Evolutionary conservation across 495 filamentous ascomycete genomes (phyloP).

Genomic region (Annulohypoxylon moriforme): DNA sequence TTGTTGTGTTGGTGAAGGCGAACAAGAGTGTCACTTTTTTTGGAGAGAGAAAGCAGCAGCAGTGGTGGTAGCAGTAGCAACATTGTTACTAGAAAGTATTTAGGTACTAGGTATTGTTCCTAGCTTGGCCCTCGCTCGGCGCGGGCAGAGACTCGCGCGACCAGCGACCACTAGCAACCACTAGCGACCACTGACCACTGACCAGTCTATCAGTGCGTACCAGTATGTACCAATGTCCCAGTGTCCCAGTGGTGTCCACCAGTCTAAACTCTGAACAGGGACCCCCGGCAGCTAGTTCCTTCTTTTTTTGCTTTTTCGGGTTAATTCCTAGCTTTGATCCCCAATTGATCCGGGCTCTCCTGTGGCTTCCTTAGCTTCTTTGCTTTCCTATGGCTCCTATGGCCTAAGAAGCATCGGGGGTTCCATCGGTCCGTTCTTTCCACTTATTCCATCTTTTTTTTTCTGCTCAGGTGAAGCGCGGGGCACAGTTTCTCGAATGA

Average conservation of each 20-base stretch:
- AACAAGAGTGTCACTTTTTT: conserved; percentile 46
- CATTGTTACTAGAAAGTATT: conserved; percentile 32
- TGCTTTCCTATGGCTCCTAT: not conserved
- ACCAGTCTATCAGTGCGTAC: not conserved
- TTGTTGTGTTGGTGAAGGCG: conserved; percentile 39
- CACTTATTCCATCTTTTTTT: conserved; percentile 1
- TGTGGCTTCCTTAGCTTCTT: not conserved
- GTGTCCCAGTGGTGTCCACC: not conserved
- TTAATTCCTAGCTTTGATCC: conserved; percentile 34
- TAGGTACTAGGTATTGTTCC: conserved; percentile 42
- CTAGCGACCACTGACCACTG: too few species aligned
- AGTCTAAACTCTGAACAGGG: conserved; percentile 21
- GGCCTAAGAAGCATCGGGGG: conserved; percentile 5
- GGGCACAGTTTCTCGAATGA: conserved; percentile 25
- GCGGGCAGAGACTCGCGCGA: conserved; percentile 45
- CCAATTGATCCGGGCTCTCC: conserved; percentile 39
- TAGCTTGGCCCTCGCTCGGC: conserved; percentile 42
- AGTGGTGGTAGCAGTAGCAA: conserved; percentile 25
- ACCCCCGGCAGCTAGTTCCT: conserved; percentile 15
- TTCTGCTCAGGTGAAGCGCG: conserved; percentile 24
- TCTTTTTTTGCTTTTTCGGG: conserved; percentile 30
- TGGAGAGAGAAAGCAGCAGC: conserved; percentile 38
- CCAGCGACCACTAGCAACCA: too few species aligned
- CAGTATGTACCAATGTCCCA: not conserved
- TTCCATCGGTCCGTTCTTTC: conserved; percentile 36